Conservation (phyloP, 495 filamentous ascomycete genomes). For the Evernia prunastri region DNA sequence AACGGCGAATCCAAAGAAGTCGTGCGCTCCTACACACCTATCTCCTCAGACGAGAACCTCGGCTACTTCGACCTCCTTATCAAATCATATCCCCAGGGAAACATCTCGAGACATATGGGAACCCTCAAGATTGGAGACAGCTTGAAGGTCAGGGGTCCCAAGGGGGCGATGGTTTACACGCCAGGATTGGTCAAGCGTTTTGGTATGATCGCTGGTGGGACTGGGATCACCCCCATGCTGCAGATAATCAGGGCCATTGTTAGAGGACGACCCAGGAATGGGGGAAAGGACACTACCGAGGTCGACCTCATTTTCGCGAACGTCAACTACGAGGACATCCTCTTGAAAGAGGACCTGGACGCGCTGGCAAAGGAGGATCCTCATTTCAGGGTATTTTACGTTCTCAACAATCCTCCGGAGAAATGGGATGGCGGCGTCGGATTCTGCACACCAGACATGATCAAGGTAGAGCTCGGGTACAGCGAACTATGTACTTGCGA, state of each 20-base stretch:
- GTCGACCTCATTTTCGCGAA: constrained; percentile 95
- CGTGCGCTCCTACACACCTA: constrained; percentile 93
- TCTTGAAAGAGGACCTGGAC: constrained; percentile 87
- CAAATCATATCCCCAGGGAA: constrained; percentile 94
- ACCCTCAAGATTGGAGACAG: constrained; percentile 73
- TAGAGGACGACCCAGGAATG: constrained; percentile 60
- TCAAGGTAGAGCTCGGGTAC: constrained; percentile 58
- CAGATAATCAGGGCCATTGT: constrained; percentile 90
- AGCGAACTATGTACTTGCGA: neutral
- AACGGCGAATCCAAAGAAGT: constrained; percentile 77
- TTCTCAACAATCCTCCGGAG: constrained; percentile 91
- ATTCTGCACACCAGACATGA: constrained; percentile 93
- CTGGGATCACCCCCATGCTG: constrained; percentile 96
- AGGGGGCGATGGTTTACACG: constrained; percentile 93
- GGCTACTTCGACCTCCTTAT: constrained; percentile 95
- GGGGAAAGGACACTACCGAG: constrained; percentile 74
- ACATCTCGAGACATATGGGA: constrained; percentile 88
- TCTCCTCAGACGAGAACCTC: constrained; percentile 83
- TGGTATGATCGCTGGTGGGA: constrained; percentile 97
- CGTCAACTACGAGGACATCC: constrained; percentile 84
- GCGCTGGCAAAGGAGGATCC: constrained; percentile 66
- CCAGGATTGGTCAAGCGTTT: constrained; percentile 92
- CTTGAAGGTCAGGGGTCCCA: constrained; percentile 85
- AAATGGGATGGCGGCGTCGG: constrained; percentile 85
- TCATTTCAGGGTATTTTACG: constrained; percentile 81